Evolutionary conservation across 1,139 yeast genomes (phyloP), one percentile per base, ranked within the genome.

Genomic region (Hansenula anomala): DNA sequence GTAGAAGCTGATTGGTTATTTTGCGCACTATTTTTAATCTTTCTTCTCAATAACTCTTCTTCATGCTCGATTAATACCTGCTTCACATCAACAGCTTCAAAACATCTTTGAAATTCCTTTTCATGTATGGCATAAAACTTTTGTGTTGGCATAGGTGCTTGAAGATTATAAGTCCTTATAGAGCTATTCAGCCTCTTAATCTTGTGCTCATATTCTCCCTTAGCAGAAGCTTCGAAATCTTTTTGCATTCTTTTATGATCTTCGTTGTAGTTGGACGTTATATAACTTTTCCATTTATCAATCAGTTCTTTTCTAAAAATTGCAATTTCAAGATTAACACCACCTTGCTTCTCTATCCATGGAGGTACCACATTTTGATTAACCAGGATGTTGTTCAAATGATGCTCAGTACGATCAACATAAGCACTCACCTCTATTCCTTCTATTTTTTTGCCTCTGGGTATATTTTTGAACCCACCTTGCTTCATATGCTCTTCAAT

Each of bases 321-420:
- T 1, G 49, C 54, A 6, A 83, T 67, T 28, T 71, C 73, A 2
- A 54, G 46, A 36, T 71, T 73, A 5, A 86, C 71, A 4, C 73
- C 69, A 34, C 78, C 74, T 59, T 88, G 96, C 39, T 75, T 78
- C 51, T 87, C 95, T 25, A 88, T 80, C 96, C 96, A 88, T 0
- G 95, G 94, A 0, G 96, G 96, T 11, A 80, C 66, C 0, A 85
- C 80, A 34, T 86, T 89, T 58, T 88, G 96, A 33, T 76, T 74
- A 48, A 76, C 80, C 43, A 88, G 63, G 36, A 88, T 80, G 49
- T 85, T 79, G 46, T 80, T 81, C 56, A 88, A 63, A 54, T 85
- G 86, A 51, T 73, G 78, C 47, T 76, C 84, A 0, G 85, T 79
- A 22, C 76, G 62, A 47, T 78, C 83, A 11, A 79, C 61, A 47